phyloP scores from a whole-genome alignment of 352 stramenopile genomes.

The Pythium monospermum region DNA sequence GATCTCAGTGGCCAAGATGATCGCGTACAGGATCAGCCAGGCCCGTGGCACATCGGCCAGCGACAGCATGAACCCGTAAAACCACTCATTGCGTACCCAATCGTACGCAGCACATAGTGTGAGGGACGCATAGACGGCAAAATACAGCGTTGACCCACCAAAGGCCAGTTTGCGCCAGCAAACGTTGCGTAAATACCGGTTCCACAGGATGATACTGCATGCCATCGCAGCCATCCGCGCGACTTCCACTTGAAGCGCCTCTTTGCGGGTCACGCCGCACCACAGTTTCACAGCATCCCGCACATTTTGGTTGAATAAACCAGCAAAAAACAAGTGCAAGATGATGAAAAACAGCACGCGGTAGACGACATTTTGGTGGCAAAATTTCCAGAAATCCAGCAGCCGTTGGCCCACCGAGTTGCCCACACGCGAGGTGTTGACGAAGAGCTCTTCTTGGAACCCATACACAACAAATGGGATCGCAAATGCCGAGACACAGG shows the following conservation, averaged over 20 bases:
- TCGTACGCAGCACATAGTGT: conserved; percentile 30
- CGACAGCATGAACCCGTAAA: conserved; percentile 29
- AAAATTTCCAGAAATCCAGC: conserved; percentile 44
- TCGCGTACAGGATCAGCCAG: conserved; percentile 35
- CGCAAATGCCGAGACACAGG: conserved; percentile 10
- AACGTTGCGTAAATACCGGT: conserved; percentile 31
- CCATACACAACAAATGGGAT: conserved; percentile 33
- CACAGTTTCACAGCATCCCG: conserved; percentile 28
- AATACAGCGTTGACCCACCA: conserved; percentile 25
- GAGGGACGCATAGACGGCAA: conserved; percentile 25
- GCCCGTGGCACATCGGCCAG: conserved; percentile 31
- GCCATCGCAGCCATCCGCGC: conserved; percentile 23
- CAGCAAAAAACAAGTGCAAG: conserved; percentile 31
- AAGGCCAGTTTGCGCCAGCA: conserved; percentile 35
- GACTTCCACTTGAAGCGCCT: conserved; percentile 22
- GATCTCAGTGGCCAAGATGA: conserved; percentile 49
- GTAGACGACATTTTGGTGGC: conserved; percentile 47
- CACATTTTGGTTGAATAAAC: conserved; percentile 32
- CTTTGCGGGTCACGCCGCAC: conserved; percentile 25
- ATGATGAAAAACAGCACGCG: conserved; percentile 46
- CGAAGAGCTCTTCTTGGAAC: conserved; percentile 25
- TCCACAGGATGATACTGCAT: conserved; percentile 34
- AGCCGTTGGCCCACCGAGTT: conserved; percentile 24
- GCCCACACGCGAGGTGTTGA: conserved; percentile 1
- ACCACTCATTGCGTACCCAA: conserved; percentile 34